Evolutionary conservation across 108 stramenopile species (phyloP).

Genomic region (Schizochytrium sp.): DNA sequence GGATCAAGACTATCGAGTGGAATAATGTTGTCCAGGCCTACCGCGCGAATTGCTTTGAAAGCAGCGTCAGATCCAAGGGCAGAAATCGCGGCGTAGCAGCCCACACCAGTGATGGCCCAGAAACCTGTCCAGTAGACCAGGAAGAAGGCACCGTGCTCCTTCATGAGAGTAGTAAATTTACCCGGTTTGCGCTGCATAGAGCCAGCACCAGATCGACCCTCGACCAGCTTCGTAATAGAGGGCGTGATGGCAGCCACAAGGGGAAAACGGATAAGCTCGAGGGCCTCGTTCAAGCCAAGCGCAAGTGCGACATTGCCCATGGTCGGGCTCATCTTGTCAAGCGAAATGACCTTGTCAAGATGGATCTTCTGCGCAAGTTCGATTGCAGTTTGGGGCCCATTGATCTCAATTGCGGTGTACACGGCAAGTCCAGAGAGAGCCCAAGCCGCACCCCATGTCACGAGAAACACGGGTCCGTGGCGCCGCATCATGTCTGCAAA

Average conservation of each 20-base stretch:
- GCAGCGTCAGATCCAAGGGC: background rate
- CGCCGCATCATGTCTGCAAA: constrained; percentile 52
- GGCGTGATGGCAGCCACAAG: constrained; percentile 16
- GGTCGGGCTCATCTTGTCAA: constrained; percentile 20
- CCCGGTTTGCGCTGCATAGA: constrained; percentile 51
- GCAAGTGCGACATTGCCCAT: constrained; percentile 22
- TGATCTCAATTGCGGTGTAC: constrained; percentile 34
- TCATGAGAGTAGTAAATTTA: constrained; percentile 35
- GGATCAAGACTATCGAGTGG: background rate
- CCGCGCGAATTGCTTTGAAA: background rate
- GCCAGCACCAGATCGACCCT: background rate
- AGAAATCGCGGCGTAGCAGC: background rate
- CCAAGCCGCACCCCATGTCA: constrained; percentile 45
- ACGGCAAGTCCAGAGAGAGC: background rate
- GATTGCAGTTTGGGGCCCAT: constrained; percentile 34
- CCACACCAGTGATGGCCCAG: constrained; percentile 26
- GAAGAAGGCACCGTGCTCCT: constrained; percentile 45
- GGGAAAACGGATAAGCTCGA: constrained; percentile 51
- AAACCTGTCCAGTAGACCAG: constrained; percentile 14
- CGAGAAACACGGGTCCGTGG: constrained; percentile 48
- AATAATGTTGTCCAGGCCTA: background rate
- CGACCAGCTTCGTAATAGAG: constrained; percentile 23
- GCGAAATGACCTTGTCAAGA: constrained; percentile 20
- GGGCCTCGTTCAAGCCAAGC: constrained; percentile 36
- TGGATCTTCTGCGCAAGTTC: background rate